Percentiles rank a stretch among this genome's conserved stretches.
Evolutionary conservation across 73 alveolate genomes (phyloP).

Genomic region (Paraurostyla sp.): DNA sequence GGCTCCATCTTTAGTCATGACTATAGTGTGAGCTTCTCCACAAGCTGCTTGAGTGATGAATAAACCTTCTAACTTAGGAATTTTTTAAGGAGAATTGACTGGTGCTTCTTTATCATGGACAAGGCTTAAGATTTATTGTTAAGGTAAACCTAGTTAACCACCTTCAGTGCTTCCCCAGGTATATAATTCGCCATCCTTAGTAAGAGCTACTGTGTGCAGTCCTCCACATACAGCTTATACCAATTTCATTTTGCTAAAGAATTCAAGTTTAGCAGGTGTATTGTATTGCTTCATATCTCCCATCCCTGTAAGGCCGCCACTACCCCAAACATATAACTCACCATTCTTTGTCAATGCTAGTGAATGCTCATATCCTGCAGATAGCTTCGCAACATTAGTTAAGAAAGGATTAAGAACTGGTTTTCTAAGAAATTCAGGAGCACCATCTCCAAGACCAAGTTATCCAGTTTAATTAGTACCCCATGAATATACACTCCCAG

Average conservation of each 20-base stretch:
- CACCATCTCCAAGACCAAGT: constrained; percentile 85
- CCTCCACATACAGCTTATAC: constrained; percentile 86
- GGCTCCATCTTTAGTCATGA: constrained; percentile 84
- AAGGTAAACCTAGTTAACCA: constrained; percentile 89
- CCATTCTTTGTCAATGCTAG: constrained; percentile 86
- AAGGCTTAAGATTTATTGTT: constrained; percentile 48
- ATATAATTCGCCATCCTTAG: constrained; percentile 83
- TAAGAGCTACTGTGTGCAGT: constrained; percentile 88
- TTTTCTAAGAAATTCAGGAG: constrained; percentile 71
- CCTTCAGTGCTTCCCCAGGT: constrained; percentile 96
- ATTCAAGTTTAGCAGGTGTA: constrained; percentile 61
- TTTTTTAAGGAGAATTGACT: constrained; percentile 74
- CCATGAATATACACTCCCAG: constrained; percentile 92
- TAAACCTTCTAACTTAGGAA: constrained; percentile 75
- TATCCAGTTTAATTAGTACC: constrained; percentile 89
- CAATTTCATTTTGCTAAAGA: constrained; percentile 70
- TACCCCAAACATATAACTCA: constrained; percentile 93
- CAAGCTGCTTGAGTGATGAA: constrained; percentile 82
- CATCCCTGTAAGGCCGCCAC: constrained; percentile 81
- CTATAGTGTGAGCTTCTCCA: constrained; percentile 95
- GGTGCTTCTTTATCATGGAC: constrained; percentile 51
- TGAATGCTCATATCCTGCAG: constrained; percentile 96
- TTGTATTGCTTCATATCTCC: constrained; percentile 54
- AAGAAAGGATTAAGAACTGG: constrained; percentile 55
- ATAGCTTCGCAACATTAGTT: constrained; percentile 78